Conservation (phyloP, 345 rosid genomes). For the Salix arbutifolia region DNA sequence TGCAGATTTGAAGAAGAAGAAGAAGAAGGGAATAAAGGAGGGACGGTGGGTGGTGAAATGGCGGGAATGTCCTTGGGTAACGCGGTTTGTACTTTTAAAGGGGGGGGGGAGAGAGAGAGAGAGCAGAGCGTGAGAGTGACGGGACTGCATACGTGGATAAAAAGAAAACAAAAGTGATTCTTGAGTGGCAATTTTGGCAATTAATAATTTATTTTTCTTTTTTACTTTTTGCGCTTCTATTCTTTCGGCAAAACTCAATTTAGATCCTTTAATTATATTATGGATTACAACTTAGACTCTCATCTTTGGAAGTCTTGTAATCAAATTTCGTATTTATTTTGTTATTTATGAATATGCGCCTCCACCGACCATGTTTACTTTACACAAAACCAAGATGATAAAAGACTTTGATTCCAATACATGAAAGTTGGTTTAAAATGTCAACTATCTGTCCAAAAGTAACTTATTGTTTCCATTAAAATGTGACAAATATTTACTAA, state of each 20-base stretch:
- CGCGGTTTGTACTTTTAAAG: conserved; percentile 8
- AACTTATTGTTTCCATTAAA: background rate
- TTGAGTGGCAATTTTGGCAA: background rate
- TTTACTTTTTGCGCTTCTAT: too few relatives aligned
- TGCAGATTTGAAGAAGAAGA: background rate
- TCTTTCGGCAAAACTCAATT: too few relatives aligned
- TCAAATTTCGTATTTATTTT: too few relatives aligned
- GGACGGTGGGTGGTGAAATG: background rate
- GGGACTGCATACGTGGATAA: background rate
- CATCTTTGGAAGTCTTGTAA: too few relatives aligned
- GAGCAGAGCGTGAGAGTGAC: background rate
- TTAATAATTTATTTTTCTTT: too few relatives aligned
- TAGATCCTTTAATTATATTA: background rate
- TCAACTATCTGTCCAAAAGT: background rate
- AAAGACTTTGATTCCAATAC: too few relatives aligned
- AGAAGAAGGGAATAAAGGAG: background rate
- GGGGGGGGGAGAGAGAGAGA: background rate
- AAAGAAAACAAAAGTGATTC: too few relatives aligned
- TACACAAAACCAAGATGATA: too few relatives aligned
- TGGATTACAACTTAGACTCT: background rate
- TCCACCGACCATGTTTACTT: too few relatives aligned
- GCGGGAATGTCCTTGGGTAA: background rate
- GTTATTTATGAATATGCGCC: too few relatives aligned
- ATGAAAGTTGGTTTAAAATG: too few relatives aligned
- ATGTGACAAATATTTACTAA: too few relatives aligned